A percentile compares a stretch with the other conserved stretches of the same genome.
Evolutionary conservation across 176 grass and related monocot genomes (phyloP).

Genomic region (Carex parvula): DNA sequence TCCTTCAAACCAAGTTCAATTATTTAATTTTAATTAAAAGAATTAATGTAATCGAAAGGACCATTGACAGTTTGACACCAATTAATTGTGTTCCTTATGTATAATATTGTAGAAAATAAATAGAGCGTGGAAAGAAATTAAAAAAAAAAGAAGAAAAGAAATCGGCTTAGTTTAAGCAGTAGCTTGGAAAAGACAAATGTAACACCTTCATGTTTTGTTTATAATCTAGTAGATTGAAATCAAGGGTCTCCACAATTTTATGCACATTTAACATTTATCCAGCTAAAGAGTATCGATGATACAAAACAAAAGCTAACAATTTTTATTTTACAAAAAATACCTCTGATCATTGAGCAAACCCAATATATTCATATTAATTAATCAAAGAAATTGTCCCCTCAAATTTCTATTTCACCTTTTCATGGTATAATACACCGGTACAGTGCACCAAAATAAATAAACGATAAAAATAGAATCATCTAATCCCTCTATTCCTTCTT

Average conservation of each 20-base stretch:
- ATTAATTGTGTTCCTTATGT: too few relatives aligned
- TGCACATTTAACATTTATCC: neutral
- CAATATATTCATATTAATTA: neutral
- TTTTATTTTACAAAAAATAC: neutral
- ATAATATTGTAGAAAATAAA: too few relatives aligned
- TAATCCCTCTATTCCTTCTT: neutral
- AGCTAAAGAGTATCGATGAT: neutral
- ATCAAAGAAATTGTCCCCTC: neutral
- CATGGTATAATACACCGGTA: neutral
- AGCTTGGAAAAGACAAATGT: too few relatives aligned
- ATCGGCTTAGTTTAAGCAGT: too few relatives aligned
- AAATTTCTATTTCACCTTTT: constrained; percentile 4
- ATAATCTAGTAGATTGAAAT: too few relatives aligned
- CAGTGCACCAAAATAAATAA: neutral
- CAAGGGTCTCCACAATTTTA: neutral
- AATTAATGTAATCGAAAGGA: too few relatives aligned
- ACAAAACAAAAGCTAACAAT: neutral
- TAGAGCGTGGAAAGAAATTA: too few relatives aligned
- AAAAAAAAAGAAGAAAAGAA: too few relatives aligned
- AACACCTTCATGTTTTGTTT: too few relatives aligned
- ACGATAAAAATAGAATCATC: neutral
- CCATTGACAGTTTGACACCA: too few relatives aligned
- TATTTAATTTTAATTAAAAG: too few relatives aligned
- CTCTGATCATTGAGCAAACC: neutral
- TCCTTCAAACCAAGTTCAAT: too few relatives aligned